Percentiles rank a stretch among this genome's conserved stretches.
phyloP scores from a whole-genome alignment of 2,329 filamentous ascomycete species.

The Cytospora leucostoma region DNA sequence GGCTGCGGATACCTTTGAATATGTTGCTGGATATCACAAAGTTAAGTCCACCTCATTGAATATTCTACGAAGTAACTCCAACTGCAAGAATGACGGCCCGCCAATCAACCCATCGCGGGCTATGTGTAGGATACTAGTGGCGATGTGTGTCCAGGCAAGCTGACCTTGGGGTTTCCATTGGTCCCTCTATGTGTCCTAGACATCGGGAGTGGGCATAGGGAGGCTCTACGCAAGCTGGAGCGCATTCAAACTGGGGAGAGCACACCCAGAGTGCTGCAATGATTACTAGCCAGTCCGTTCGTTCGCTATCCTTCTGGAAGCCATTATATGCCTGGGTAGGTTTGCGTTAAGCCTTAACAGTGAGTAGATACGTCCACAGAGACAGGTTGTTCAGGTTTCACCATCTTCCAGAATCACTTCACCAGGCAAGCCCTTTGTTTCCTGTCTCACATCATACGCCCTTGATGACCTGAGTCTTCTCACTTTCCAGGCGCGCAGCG shows the following conservation, averaged over 20 bases:
- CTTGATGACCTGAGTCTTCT: constrained; percentile 91
- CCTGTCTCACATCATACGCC: constrained; percentile 63
- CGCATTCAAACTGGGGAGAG: too few relatives aligned
- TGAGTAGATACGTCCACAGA: not conserved
- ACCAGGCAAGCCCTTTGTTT: not conserved
- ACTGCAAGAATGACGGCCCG: too few relatives aligned
- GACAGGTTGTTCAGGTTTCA: not conserved
- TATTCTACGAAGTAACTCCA: too few relatives aligned
- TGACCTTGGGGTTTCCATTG: too few relatives aligned
- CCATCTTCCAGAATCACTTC: not conserved
- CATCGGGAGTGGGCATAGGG: too few relatives aligned
- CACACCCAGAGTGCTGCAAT: not conserved
- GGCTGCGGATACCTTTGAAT: not conserved
- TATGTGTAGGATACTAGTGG: too few relatives aligned
- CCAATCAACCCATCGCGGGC: too few relatives aligned
- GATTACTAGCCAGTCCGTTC: not conserved
- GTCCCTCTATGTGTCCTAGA: too few relatives aligned
- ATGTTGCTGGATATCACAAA: not conserved
- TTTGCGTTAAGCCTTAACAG: not conserved
- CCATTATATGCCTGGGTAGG: not conserved
- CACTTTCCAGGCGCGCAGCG: constrained; percentile 84
- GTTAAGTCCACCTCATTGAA: not conserved
- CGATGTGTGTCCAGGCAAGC: too few relatives aligned
- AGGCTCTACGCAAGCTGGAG: too few relatives aligned
- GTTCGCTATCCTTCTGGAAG: not conserved